A percentile compares a stretch with the other conserved stretches of the same genome.
Conservation (phyloP, 306 rosid species). For the Lablab purpureus region DNA sequence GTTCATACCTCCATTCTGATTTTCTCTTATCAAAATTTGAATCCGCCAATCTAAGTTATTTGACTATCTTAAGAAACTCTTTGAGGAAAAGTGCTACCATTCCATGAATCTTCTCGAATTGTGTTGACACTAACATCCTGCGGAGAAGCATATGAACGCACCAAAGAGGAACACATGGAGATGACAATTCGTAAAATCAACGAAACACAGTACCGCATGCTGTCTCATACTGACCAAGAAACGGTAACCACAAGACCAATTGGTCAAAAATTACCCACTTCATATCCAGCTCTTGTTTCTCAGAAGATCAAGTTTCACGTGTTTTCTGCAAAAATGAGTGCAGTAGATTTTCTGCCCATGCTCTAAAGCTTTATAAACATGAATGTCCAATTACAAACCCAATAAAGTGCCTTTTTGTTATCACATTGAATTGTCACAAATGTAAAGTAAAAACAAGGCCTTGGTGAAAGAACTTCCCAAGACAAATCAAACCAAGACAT, state of each 20-base stretch:
- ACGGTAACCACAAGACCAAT: background rate
- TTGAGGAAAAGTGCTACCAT: background rate
- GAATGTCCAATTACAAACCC: background rate
- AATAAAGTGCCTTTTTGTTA: background rate
- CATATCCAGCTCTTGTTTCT: background rate
- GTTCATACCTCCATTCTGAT: background rate
- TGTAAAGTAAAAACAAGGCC: background rate
- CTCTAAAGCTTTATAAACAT: slow-evolving; percentile 1
- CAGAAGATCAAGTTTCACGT: background rate
- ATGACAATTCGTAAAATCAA: background rate
- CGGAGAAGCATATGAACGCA: slow-evolving; percentile 14
- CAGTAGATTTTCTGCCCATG: background rate
- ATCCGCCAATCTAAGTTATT: background rate
- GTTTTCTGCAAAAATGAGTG: too few relatives aligned
- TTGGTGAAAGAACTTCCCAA: background rate
- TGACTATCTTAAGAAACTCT: background rate
- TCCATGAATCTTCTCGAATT: background rate
- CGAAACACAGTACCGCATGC: background rate
- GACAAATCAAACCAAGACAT: background rate
- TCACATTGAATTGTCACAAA: background rate
- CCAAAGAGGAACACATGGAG: too few relatives aligned
- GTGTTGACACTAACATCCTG: slow-evolving; percentile 29
- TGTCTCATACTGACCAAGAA: background rate
- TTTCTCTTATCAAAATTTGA: background rate
- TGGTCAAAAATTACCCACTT: background rate